Conservation (phyloP, 768 basidiomycete genomes). For the Chlorophyllum brunneum region DNA sequence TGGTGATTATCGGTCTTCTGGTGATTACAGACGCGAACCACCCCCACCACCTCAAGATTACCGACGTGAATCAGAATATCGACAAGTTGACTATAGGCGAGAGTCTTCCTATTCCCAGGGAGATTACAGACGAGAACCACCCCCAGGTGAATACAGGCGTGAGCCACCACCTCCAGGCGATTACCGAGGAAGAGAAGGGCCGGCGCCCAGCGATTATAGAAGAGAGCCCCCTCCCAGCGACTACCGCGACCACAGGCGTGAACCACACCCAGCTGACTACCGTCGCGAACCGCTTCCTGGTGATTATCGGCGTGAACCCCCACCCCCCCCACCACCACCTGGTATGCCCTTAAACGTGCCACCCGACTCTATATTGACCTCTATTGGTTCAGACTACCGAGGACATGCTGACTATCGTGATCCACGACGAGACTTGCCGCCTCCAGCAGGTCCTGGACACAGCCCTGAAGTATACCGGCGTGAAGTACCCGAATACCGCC, state of each 20-base stretch:
- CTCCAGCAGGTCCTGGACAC: slow-evolving; percentile 8
- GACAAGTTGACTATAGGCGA: not conserved
- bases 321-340: not conserved
- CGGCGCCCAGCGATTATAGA: not conserved
- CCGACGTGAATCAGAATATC: not conserved
- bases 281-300: slow-evolving; percentile 9
- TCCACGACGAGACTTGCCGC: slow-evolving; percentile 5
- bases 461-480: slow-evolving; percentile 10
- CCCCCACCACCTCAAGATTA: slow-evolving; percentile 1
- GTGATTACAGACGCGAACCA: slow-evolving; percentile 8
- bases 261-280: slow-evolving; percentile 8
- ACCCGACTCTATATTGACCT: not conserved
- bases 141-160: not conserved
- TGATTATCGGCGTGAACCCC: slow-evolving; percentile 8
- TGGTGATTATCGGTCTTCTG: slow-evolving; percentile 2
- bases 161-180: slow-evolving; percentile 2
- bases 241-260: slow-evolving; percentile 11
- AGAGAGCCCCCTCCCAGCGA: slow-evolving; percentile 6
- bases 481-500: slow-evolving; percentile 9
- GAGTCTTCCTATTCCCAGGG: not conserved
- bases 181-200: slow-evolving; percentile 4
- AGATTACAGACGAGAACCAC: slow-evolving; percentile 1
- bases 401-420: slow-evolving; percentile 6
- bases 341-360: not conserved
- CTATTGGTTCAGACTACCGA: slow-evolving; percentile 2